Percentiles rank a stretch among this genome's conserved stretches.
phyloP scores from a whole-genome alignment of 805 yeast genomes.

The Wickerhamiella alocasiicola region DNA sequence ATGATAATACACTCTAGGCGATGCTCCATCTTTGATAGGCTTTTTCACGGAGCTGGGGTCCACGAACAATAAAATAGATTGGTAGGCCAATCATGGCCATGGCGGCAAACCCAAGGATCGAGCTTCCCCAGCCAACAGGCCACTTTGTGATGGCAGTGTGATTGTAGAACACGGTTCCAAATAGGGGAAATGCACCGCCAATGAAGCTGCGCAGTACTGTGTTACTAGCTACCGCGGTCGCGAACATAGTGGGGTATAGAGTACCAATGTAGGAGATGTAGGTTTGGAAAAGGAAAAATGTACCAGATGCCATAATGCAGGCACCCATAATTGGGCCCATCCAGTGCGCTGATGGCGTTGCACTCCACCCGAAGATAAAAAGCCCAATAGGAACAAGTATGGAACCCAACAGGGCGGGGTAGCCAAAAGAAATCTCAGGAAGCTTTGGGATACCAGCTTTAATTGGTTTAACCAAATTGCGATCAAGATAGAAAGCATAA shows the following conservation, averaged over 20 bases:
- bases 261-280: conserved; percentile 32
- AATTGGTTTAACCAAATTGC: background rate
- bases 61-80: conserved; percentile 38
- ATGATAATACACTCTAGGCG: no score
- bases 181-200: conserved; percentile 52
- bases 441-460: conserved; percentile 3
- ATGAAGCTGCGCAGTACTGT: conserved; percentile 43
- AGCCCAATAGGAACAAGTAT: conserved; percentile 40
- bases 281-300: conserved; percentile 40
- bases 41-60: conserved; percentile 24
- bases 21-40: no score
- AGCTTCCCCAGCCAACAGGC: conserved; percentile 45
- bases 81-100: conserved; percentile 39
- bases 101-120: conserved; percentile 36
- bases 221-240: conserved; percentile 44
- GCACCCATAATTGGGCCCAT: conserved; percentile 38
- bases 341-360: conserved; percentile 39
- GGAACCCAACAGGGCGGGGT: conserved; percentile 32
- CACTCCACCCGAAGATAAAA: no score
- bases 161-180: conserved; percentile 47
- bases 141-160: conserved; percentile 20
- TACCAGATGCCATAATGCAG: conserved; percentile 30
- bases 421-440: conserved; percentile 18
- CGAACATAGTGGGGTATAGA: background rate
- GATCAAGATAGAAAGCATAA: conserved; percentile 10